phyloP scores from a whole-genome alignment of 495 filamentous ascomycete genomes.

The Aspergillus biplanus region DNA sequence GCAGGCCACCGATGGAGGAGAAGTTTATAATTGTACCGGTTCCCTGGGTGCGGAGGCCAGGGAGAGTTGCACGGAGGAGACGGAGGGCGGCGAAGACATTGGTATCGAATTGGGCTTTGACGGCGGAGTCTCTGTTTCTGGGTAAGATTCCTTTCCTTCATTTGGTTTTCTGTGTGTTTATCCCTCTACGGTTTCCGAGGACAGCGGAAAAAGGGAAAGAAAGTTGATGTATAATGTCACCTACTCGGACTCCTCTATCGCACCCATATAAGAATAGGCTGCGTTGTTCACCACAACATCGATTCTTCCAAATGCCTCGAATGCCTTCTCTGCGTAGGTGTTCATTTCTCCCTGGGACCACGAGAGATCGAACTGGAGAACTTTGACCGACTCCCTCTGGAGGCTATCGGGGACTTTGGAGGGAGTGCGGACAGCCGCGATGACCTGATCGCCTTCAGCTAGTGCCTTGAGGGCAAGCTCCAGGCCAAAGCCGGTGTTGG shows the following conservation, averaged over 20 bases:
- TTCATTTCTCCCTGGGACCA: conserved; percentile 11
- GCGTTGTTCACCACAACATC: conserved; percentile 16
- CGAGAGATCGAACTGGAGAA: conserved; percentile 15
- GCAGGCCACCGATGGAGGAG: conserved; percentile 13
- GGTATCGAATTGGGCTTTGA: conserved; percentile 13
- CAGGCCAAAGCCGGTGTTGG: conserved; percentile 17
- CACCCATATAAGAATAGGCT: conserved; percentile 16
- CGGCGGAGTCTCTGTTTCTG: conserved; percentile 7
- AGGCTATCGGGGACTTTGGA: conserved; percentile 16
- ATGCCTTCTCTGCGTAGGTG: conserved; percentile 5
- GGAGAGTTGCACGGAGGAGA: conserved; percentile 5
- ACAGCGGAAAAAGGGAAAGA: too few species aligned
- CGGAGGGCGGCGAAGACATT: conserved; percentile 16
- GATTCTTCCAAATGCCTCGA: conserved; percentile 5
- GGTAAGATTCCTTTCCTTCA: too few species aligned
- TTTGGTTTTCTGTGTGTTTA: too few species aligned
- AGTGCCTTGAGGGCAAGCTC: conserved; percentile 14
- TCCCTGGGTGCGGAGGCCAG: conserved; percentile 5
- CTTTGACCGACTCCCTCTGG: background rate
- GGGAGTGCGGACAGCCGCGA: conserved; percentile 15
- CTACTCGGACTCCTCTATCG: conserved; percentile 15
- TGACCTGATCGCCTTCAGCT: conserved; percentile 12
- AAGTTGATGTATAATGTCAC: background rate
- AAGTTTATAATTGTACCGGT: conserved; percentile 18
- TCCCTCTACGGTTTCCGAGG: too few species aligned